Base-by-base conservation (phyloP, 2,329 filamentous ascomycete species). In the Diplocarpon rosae region DNA sequence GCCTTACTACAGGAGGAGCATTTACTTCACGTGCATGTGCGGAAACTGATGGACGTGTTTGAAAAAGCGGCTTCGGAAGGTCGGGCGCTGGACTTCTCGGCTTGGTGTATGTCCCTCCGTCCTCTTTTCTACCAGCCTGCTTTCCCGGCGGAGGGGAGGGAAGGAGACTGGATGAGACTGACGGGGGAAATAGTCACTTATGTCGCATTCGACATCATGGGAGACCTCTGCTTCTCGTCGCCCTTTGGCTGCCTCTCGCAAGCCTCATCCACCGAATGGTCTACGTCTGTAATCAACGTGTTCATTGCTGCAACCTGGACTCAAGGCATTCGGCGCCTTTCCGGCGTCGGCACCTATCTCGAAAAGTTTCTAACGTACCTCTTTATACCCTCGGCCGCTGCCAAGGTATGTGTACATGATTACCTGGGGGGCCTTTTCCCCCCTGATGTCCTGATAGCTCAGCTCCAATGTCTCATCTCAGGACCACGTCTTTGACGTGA, bases 271-370 rank as follows among this genome's bases (percentile, higher is more conserved):
- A 45, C 43, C 20, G 43, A 45, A 12, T 45, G 43, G 37, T 45
- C 43, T 14, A 45, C 31, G 15, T 40, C 37, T 16, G 37, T 45
- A 14, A 45, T 45, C 17, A 40, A 45, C 28, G 43, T 45, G 11
- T 45, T 45, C 15, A 35, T 37, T n/a, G 32, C 43, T 13, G 43
- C 43, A 13, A 33, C 43, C 20, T 46, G 43, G 43, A 37, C 14
- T 2, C 43, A 42, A 17, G 27, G 32, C 5, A 38, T 46, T 31
- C 43, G 43, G 7, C 24, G 43, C 20, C 3, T 46, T 11, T 17
- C 20, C 9, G 43, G 43, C 17, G 34, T 46, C 10, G 29, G 33
- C 31, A 46, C 43, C 5, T 37, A 32, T 14, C n/a, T 46, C 32
- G 32, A 46, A 16, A n/a, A 4, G 2, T n/a, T 42, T 16, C 37